Evolutionary conservation across 1,284 basidiomycete species (phyloP).

Genomic region (Pascua sp.): DNA sequence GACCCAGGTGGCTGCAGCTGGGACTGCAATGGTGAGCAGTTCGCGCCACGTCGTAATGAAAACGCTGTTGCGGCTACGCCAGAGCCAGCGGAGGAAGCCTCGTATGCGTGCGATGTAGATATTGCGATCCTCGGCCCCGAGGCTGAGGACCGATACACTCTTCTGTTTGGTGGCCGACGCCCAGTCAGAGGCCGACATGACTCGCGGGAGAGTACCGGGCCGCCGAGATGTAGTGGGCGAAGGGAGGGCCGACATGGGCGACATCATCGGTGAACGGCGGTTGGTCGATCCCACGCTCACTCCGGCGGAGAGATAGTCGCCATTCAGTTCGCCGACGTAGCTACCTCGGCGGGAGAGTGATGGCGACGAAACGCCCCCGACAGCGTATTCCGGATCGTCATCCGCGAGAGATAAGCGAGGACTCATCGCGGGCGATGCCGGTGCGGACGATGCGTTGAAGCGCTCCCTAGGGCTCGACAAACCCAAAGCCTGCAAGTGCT

Average conservation of each 20-base stretch:
- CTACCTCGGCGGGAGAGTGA: conserved; percentile 35
- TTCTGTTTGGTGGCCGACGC: conserved; percentile 38
- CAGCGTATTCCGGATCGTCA: conserved; percentile 5
- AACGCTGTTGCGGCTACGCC: conserved; percentile 42
- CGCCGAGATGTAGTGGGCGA: conserved; percentile 14
- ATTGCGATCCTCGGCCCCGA: conserved; percentile 21
- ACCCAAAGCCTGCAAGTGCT: conserved; percentile 22
- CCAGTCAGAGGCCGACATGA: conserved; percentile 39
- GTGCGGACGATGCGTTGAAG: conserved; percentile 10
- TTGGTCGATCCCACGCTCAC: too few relatives aligned
- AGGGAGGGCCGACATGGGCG: neutral
- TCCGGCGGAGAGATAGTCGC: neutral
- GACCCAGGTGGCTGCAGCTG: conserved; percentile 42
- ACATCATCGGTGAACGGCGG: neutral
- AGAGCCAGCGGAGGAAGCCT: conserved; percentile 25
- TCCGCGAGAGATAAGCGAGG: conserved; percentile 3
- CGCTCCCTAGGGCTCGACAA: conserved; percentile 11
- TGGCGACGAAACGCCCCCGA: conserved; percentile 15
- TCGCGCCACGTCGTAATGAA: conserved; percentile 38
- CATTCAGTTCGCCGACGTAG: conserved; percentile 19
- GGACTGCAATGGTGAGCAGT: conserved; percentile 34
- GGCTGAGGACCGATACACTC: conserved; percentile 36
- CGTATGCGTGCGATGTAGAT: neutral
- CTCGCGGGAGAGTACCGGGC: conserved; percentile 30
- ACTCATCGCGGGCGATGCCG: conserved; percentile 15